phyloP scores from a whole-genome alignment of 2,329 filamentous ascomycete genomes.

The Pseudopyricularia javanii region DNA sequence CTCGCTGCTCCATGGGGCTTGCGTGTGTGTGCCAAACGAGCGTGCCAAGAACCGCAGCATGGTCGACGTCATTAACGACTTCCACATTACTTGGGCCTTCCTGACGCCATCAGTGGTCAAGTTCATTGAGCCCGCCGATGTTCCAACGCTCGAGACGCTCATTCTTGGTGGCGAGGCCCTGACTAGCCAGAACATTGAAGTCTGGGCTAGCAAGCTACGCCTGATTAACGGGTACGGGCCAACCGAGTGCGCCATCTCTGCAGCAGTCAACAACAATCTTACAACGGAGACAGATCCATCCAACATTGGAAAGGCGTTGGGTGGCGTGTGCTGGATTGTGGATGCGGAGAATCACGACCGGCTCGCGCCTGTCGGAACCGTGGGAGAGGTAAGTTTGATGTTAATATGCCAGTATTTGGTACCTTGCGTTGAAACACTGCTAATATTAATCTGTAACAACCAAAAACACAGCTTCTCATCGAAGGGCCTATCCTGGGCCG shows the following conservation, averaged over 20 bases:
- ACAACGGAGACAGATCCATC: neutral
- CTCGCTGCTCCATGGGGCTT: conserved; percentile 20
- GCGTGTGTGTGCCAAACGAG: neutral
- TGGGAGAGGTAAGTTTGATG: neutral
- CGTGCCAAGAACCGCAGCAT: neutral
- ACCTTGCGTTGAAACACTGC: too few species aligned
- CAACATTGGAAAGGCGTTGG: neutral
- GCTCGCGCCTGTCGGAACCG: neutral
- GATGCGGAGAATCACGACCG: neutral
- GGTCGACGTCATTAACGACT: neutral
- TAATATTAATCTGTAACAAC: too few species aligned
- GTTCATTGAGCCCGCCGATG: neutral
- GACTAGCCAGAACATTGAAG: neutral
- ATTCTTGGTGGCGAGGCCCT: conserved; percentile 16
- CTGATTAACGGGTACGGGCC: conserved; percentile 17
- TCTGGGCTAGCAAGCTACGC: neutral
- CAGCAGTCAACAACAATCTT: neutral
- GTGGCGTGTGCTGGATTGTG: neutral
- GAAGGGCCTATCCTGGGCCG: neutral
- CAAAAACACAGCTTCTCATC: conserved; percentile 13
- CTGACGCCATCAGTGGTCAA: neutral
- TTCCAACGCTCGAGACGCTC: conserved; percentile 11
- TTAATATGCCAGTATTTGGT: too few species aligned
- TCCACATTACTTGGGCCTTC: neutral
- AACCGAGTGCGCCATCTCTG: conserved; percentile 13